Evolutionary conservation across 2,329 filamentous ascomycete species (phyloP), one percentile per base, ranked within the genome.

Genomic region (Passalora sequoiae): DNA sequence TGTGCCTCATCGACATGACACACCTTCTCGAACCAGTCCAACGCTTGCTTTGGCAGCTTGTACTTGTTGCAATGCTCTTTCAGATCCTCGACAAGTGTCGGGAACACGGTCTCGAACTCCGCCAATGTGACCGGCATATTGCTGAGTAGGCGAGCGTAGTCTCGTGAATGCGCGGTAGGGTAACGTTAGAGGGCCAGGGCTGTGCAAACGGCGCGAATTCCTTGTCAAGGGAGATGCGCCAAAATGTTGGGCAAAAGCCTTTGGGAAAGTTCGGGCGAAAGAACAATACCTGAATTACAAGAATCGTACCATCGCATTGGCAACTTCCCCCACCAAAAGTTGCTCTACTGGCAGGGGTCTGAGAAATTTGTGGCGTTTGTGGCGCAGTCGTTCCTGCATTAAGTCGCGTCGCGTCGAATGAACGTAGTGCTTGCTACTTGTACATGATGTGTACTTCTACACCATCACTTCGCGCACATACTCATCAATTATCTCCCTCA

Each of bases 61-160:
- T 94, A 95, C 60, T 79, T 74, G 65, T 81, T 78, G 56, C 84
- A 85, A 71, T 92, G 81, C 52, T 80, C 81, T 56, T 89, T 76
- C 45, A 98, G 73, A 61, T 89, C 87, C 65, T 86, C 77, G 61
- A 89, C 81, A 54, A 98, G 80, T 68, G 83, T 83, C 43, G 88
- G 87, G 72, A 89, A 97, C 65, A 96, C 78, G 33, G 81, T 74
- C 76, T 97, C 89, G 66, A 98, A 98, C 61, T 94, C 83, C 61
- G 84, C 75, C 46, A 89, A 80, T 37, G 83, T 89, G 38, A 84
- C 84, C 56, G 81, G 81, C 74, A 92, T 81, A 35, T 40, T 58
- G 54, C 38, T 22, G 30, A 37, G 35, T 20, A 38, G 25, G 38
- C 28, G 37, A 36, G 44, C n/a, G n/a, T n/a, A n/a, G n/a, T n/a